These are phyloP conservation scores for Cladorrhinum sp. DNA, from an alignment of 2,329 filamentous ascomycete genomes.

Conservation along the genomic window DNA sequence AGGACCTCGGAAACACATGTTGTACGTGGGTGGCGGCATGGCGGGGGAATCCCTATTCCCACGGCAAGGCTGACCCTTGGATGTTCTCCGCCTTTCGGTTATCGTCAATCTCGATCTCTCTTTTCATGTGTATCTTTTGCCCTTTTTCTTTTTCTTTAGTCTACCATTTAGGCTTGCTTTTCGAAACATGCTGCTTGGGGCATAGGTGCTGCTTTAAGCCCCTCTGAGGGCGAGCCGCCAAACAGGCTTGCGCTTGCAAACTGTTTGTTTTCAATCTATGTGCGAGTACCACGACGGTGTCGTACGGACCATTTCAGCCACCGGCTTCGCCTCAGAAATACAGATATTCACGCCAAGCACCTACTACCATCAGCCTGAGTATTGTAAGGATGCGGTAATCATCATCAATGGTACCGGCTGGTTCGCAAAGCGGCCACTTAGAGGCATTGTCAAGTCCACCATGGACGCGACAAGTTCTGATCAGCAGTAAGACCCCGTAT, in stretches of 20 bases:
- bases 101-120: background rate
- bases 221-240: too few species aligned
- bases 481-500: background rate
- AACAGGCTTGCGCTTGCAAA: too few species aligned
- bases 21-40: conserved; percentile 5
- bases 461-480: background rate
- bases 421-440: background rate
- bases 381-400: background rate
- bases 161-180: too few species aligned
- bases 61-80: background rate
- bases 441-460: background rate
- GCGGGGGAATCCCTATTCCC: background rate
- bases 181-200: background rate
- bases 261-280: background rate
- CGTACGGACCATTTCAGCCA: background rate
- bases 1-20: background rate
- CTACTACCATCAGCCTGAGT: background rate
- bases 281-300: background rate
- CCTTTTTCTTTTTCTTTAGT: background rate
- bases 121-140: background rate
- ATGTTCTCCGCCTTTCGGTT: background rate
- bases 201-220: background rate
- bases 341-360: background rate
- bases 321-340: background rate
- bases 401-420: background rate